Evolutionary conservation across 306 rosid species (phyloP), one percentile per base, ranked within the genome.

Genomic region (Pachyrhizus erosus): DNA sequence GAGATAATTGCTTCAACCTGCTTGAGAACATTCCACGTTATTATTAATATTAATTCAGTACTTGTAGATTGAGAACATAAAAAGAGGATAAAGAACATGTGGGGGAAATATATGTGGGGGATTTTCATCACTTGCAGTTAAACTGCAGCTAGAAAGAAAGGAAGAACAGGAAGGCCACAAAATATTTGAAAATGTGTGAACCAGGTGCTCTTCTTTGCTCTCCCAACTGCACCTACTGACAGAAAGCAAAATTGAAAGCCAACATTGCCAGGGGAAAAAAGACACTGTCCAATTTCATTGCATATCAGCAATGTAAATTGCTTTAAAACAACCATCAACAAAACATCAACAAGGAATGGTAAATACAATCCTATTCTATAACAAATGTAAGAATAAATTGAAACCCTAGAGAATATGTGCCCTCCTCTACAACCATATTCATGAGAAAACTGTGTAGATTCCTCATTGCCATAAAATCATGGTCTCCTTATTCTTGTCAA

Each of bases 1-100:
- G 98, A 96, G 57, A 92, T 89, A 82, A 96, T 93, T 62, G 99
- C 98, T 75, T 91, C 97, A 81, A 91, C 86, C 99, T 96, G 84
- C 52, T 76, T 24, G 75, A 73, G 45, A 77, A 81, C 5, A 70
- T 81, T 61, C 43, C 37, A 68, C 33, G 40, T 57, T 66, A 37
- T 68, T 27, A 68, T 61, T 48, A 68, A 54, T 37, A 33, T 54
- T 29, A 68, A 51, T 74, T 48, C 42, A 33, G 42, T 46, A 65
- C 18, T 57, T 60, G 27, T 4, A 79, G 17, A 73, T 46, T 20
- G 48, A 37, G 18, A n/a, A 76, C 34, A 70, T 33, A 58, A 76
- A 43, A 45, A 24, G 57, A 43, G 13, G 21, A 64, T 24, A 45
- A 84, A 23, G 27, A 43, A 42, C 52, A 55, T 67, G 33, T 29